phyloP scores from a whole-genome alignment of 192 early-diverging fungal species.

The Linnemannia exigua region DNA sequence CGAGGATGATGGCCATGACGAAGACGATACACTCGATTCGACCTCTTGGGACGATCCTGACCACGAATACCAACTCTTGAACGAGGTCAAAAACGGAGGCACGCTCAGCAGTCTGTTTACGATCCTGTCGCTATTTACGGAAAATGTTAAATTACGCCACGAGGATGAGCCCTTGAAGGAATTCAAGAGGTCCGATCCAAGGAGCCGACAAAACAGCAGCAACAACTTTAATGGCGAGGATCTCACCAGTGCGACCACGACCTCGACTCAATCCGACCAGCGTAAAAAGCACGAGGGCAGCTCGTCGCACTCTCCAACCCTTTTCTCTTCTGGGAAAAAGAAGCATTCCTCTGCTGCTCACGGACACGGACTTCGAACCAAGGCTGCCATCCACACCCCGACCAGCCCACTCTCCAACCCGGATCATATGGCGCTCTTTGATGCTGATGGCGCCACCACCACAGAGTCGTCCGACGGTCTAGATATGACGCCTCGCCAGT shows the following conservation, averaged over 20 bases:
- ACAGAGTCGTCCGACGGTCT: background rate
- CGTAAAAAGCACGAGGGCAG: constrained; percentile 4
- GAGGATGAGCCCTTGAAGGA: constrained; percentile 60
- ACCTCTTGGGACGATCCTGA: constrained; percentile 60
- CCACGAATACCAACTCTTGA: constrained; percentile 77
- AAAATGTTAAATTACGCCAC: constrained; percentile 72
- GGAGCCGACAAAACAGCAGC: background rate
- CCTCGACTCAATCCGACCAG: constrained; percentile 14
- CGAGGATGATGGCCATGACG: constrained; percentile 55
- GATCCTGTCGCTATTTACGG: constrained; percentile 91
- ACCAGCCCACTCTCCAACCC: constrained; percentile 57
- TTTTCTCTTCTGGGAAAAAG: constrained; percentile 24
- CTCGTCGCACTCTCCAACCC: constrained; percentile 10
- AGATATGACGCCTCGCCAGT: constrained; percentile 38
- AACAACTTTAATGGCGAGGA: background rate
- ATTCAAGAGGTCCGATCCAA: constrained; percentile 44
- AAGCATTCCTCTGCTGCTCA: constrained; percentile 26
- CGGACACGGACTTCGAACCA: constrained; percentile 41
- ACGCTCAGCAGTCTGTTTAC: constrained; percentile 94
- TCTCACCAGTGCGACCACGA: background rate
- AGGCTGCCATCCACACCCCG: constrained; percentile 43
- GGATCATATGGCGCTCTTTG: constrained; percentile 56
- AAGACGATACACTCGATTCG: constrained; percentile 54
- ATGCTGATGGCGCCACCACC: constrained; percentile 6
- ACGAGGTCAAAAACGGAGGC: constrained; percentile 91